Base-by-base conservation (phyloP, 2,329 filamentous ascomycete genomes). In the Gaeumannomyces tritici region DNA sequence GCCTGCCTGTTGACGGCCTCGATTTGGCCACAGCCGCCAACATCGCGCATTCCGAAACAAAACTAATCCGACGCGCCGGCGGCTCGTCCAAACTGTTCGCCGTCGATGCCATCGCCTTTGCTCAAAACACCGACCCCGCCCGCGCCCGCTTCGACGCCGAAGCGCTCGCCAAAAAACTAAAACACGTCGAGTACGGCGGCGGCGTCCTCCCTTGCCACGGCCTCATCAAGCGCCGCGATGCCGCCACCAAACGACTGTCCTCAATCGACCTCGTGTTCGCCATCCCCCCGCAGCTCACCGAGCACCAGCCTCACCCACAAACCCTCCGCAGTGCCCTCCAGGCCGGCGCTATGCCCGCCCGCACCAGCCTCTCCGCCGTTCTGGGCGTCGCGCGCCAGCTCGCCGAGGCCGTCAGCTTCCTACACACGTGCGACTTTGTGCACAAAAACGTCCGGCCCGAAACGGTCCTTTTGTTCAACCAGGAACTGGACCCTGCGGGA, bases 31-130 rank as follows among this genome's bases (percentile, higher is more conserved):
- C 51, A 1, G 13, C 51, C 21, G 9, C 4, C 6, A 13, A 55
- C 8, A 6, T 55, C 15, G 12, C 51, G 9, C 6, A 55, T 27
- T 55, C 51, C 12, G 54, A 33, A 26, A 61, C 59, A 4, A 61
- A 47, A 26, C 31, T 61, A 31, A 13, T 58, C 51, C 51, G 27
- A 21, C 57, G 57, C 15, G 42, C 54, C 2, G 51, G 51, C 26
- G 55, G 59, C 29, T 61, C 58, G 28, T 54, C n/a, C 15, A 61
- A 29, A 12, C 24, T 35, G 8, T 63, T 47, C 55, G 59, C 56
- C 13, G 56, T 63, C 15, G 62, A 63, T 55, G 35, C 62, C 13
- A 61, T 61, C 31, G 12, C 31, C 24, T 63, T 59, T 27, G 29
- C 55, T 12, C 28, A 55, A 7, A 54, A 54, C 27, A 13, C 59